A percentile compares a stretch with the other conserved stretches of the same genome.
Evolutionary conservation across 139 green algal genomes (phyloP).

Genomic region (Chlorella sp.): DNA sequence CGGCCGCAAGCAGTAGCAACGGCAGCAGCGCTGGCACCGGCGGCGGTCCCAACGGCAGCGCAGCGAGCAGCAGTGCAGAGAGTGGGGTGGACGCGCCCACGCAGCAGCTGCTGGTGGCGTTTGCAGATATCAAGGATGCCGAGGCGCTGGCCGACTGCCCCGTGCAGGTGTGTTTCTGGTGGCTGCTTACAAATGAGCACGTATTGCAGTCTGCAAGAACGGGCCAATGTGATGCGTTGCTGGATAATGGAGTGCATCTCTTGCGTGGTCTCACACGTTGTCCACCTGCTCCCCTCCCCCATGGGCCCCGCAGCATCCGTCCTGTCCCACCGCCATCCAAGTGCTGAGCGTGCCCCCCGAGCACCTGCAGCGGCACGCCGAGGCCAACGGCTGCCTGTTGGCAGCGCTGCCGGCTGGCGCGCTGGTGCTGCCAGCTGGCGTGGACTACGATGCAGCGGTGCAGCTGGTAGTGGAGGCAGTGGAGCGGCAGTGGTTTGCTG

Average conservation of each 20-base stretch:
- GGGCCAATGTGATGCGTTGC: no score
- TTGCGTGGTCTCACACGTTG: no score
- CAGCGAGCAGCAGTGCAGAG: no score
- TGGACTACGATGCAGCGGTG: conserved; percentile 7
- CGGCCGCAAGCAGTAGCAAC: neutral
- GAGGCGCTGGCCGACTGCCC: conserved; percentile 15
- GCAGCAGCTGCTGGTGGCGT: conserved; percentile 31
- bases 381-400: neutral
- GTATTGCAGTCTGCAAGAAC: no score
- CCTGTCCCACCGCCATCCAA: neutral
- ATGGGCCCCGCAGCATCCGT: neutral
- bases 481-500: neutral
- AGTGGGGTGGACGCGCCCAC: neutral
- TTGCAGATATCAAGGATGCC: conserved; percentile 11
- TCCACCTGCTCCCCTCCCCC: neutral
- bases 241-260: no score
- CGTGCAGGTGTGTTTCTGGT: neutral
- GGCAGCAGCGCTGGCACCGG: neutral
- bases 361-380: conserved; percentile 13
- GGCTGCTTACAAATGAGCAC: no score
- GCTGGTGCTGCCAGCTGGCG: conserved; percentile 1
- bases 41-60: no score
- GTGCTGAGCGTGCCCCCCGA: neutral
- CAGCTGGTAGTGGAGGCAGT: neutral
- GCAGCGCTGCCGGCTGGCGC: conserved; percentile 9